Evolutionary conservation across 805 yeast species (phyloP).

Genomic region (Zygotorulaspora danielsina): DNA sequence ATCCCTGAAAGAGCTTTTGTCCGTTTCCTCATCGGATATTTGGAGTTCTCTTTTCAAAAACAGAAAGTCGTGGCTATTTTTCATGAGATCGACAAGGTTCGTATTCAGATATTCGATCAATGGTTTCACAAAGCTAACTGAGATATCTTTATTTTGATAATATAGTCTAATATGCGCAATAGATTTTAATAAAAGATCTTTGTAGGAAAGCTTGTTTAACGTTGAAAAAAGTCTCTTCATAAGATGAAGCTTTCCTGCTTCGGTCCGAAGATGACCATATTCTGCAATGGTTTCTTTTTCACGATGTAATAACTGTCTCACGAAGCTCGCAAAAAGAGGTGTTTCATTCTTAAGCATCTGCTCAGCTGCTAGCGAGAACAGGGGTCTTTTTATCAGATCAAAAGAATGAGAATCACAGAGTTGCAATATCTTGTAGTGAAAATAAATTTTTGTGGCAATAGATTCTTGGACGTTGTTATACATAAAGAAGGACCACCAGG

Average conservation of each 20-base stretch:
- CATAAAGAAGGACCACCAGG: constrained; percentile 34
- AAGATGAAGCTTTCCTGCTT: constrained; percentile 7
- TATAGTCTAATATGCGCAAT: constrained; percentile 13
- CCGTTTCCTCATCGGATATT: constrained; percentile 28
- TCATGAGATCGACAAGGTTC: constrained; percentile 22
- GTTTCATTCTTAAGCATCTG: constrained; percentile 12
- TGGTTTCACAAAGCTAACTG: constrained; percentile 1
- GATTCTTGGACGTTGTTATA: constrained; percentile 23
- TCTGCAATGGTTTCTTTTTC: constrained; percentile 13
- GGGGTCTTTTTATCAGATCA: constrained; percentile 17
- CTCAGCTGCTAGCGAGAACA: constrained; percentile 19
- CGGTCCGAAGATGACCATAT: constrained; percentile 1
- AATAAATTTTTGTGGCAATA: constrained; percentile 14
- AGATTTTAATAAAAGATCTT: constrained; percentile 12
- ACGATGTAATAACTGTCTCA: constrained; percentile 18
- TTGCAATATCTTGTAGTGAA: constrained; percentile 18
- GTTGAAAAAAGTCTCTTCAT: constrained; percentile 16
- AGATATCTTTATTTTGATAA: constrained; percentile 9
- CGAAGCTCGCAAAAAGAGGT: constrained; percentile 12
- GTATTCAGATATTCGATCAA: constrained; percentile 21
- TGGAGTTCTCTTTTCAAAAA: constrained; percentile 26
- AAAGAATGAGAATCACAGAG: constrained; percentile 26
- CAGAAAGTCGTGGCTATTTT: constrained; percentile 22
- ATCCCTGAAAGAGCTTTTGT: constrained; percentile 28
- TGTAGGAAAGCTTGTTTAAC: constrained; percentile 14